Evolutionary conservation across 176 grass and related monocot genomes (phyloP).

Genomic region (Tillandsia fasciculata): DNA sequence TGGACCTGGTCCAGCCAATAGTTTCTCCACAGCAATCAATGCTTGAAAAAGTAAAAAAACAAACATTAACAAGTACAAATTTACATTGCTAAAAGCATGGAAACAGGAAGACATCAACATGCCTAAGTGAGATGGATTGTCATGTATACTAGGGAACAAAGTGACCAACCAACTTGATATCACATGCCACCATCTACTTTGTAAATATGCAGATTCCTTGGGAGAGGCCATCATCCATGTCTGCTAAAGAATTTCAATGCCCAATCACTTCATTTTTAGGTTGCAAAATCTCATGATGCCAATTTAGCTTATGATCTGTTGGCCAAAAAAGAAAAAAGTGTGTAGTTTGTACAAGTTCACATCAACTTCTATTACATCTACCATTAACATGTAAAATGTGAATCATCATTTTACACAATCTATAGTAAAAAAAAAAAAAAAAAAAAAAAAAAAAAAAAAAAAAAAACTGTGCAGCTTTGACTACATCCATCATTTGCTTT

Average conservation of each 20-base stretch:
- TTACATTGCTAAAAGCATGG: not conserved
- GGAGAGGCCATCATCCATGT: constrained; percentile 5
- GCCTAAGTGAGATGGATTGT: constrained; percentile 37
- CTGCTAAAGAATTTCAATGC: constrained; percentile 22
- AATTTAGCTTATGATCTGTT: not conserved
- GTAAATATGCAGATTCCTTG: constrained; percentile 20
- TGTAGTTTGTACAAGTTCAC: not conserved
- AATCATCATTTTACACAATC: no score
- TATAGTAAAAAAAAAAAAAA: no score
- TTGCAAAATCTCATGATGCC: constrained; percentile 13
- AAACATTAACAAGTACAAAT: constrained; percentile 20
- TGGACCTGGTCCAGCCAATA: constrained; percentile 22
- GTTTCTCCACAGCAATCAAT: constrained; percentile 26
- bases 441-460: no score
- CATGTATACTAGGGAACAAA: constrained; percentile 25
- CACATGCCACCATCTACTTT: constrained; percentile 31
- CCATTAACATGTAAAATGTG: no score
- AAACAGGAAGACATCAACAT: constrained; percentile 21
- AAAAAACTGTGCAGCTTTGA: no score
- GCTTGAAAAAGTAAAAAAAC: not conserved
- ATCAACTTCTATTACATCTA: not conserved
- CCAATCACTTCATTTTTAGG: constrained; percentile 26
- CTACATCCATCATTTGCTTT: no score
- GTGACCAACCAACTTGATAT: constrained; percentile 42
- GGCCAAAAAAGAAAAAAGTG: not conserved